Conservation (phyloP, 768 basidiomycete species). For the Lyophyllum semitale region DNA sequence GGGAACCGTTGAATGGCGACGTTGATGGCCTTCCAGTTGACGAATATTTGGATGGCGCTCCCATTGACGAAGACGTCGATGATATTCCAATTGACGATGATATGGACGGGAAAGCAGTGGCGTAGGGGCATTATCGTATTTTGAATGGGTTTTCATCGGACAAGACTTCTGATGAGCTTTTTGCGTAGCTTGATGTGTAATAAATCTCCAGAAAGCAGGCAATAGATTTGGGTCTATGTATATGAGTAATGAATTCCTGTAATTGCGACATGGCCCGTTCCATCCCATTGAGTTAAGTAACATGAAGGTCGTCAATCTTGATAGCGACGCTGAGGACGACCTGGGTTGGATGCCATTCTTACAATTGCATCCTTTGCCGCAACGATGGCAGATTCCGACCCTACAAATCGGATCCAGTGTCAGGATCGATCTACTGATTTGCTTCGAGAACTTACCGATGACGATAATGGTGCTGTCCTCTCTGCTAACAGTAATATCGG, state of each 20-base stretch:
- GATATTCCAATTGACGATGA: slow-evolving; percentile 25
- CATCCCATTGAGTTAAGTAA: not conserved
- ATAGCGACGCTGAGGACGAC: slow-evolving; percentile 41
- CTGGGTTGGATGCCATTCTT: slow-evolving; percentile 48
- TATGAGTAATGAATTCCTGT: slow-evolving; percentile 1
- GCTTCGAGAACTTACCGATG: slow-evolving; percentile 57
- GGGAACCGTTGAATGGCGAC: slow-evolving; percentile 39
- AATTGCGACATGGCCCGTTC: not conserved
- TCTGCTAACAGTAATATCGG: slow-evolving; percentile 89
- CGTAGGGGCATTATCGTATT: not conserved
- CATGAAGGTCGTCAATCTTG: slow-evolving; percentile 17
- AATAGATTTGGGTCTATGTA: not conserved
- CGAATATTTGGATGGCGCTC: slow-evolving; percentile 41
- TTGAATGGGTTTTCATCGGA: not conserved
- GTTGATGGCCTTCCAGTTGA: slow-evolving; percentile 39
- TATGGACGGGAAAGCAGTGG: slow-evolving; percentile 6
- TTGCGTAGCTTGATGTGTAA: no score
- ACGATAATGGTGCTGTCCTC: slow-evolving; percentile 88
- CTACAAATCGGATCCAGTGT: slow-evolving; percentile 37
- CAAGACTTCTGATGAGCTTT: no score
- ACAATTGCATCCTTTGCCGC: slow-evolving; percentile 80
- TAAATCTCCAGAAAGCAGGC: not conserved
- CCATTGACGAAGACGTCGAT: slow-evolving; percentile 21
- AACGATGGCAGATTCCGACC: slow-evolving; percentile 65
- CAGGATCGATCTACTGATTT: not conserved